Base-by-base conservation (phyloP, 441 rosid species). In the Melastoma candidum region DNA sequence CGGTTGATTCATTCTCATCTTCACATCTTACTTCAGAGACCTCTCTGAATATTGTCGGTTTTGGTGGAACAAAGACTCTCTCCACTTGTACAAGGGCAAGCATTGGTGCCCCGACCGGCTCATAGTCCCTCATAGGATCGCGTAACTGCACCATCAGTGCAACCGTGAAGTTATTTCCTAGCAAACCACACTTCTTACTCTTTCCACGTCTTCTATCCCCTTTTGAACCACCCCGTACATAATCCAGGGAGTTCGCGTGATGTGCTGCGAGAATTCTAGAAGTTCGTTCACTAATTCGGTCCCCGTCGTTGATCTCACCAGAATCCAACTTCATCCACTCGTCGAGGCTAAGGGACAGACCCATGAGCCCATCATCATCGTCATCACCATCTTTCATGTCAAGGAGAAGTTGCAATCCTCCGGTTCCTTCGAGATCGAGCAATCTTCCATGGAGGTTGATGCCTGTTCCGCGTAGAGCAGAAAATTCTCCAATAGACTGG, bases 251-350 rank as follows among this genome's bases (percentile, higher is more conserved):
- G 63, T 66, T 80, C 45, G 96, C 97, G 63, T 85, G 96, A 75
- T 92, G 98, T 0, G 97, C 96, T 12, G 94, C 87, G 57, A 92
- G 86, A 58, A 92, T 77, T 73, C 76, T 85, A 8, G 95, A 84
- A 25, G 97, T 88, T 39, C 67, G 75, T 67, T 92, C 97, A 32
- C 87, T 82, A 51, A 85, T 88, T 61, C 79, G 76, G 62, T 74
- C 94, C 64, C 65, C 87, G 53, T 84, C 87, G 12, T 77, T 81
- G 48, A 84, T 65, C 48, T 92, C 90, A 17, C 98, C 98, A 39
- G 98, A 71, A 64, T 92, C 98, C 59, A 92, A 59, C 67, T 71
- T 84, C 87, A 92, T 81, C 98, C 97, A 88, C 69, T 92, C 97
- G 71, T 79, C 85, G 51, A 85, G 92, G 60, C 95, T 88, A 51